These are phyloP conservation scores for Drechmeria coniospora DNA, from an alignment of 2,329 filamentous ascomycete genomes.

Conservation along the genomic window DNA sequence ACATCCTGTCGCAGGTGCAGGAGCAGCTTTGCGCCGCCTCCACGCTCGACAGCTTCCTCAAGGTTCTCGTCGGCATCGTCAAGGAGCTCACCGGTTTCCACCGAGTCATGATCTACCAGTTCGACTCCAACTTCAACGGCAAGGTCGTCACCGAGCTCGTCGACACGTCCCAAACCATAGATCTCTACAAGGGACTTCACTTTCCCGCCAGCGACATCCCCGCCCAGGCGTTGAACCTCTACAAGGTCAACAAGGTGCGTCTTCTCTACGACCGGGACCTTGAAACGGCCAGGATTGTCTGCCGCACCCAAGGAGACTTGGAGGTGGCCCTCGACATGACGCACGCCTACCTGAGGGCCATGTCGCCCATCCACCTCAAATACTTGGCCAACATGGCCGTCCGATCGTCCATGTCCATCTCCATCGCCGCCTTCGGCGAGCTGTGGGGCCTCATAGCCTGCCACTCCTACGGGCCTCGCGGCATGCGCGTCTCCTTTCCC, in stretches of 20 bases:
- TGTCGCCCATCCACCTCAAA: constrained; percentile 81
- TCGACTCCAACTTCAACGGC: constrained; percentile 69
- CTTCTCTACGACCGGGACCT: constrained; percentile 75
- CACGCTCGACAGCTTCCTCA: constrained; percentile 57
- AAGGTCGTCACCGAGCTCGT: constrained; percentile 79
- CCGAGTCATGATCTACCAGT: constrained; percentile 86
- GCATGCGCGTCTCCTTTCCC: constrained; percentile 85
- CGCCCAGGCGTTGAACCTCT: constrained; percentile 73
- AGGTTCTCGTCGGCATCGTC: constrained; percentile 69
- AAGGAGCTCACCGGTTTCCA: constrained; percentile 87
- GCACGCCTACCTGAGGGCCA: constrained; percentile 70
- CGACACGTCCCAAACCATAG: constrained; percentile 62
- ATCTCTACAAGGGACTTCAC: constrained; percentile 74
- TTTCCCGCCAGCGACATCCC: constrained; percentile 83
- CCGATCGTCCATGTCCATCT: constrained; percentile 89
- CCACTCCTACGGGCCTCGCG: constrained; percentile 60
- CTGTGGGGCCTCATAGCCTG: constrained; percentile 82
- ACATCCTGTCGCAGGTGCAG: constrained; percentile 83
- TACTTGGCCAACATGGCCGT: constrained; percentile 83
- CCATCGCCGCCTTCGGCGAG: constrained; percentile 71
- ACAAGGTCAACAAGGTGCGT: constrained; percentile 79
- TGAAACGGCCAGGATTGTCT: constrained; percentile 67
- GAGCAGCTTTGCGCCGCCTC: constrained; percentile 65
- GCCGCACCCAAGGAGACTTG: constrained; percentile 57
- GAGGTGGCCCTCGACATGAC: constrained; percentile 68